A percentile compares a stretch with the other conserved stretches of the same genome.
phyloP scores from a whole-genome alignment of 176 grass and related monocot genomes.

The bread wheat (Triticum aestivum) region DNA sequence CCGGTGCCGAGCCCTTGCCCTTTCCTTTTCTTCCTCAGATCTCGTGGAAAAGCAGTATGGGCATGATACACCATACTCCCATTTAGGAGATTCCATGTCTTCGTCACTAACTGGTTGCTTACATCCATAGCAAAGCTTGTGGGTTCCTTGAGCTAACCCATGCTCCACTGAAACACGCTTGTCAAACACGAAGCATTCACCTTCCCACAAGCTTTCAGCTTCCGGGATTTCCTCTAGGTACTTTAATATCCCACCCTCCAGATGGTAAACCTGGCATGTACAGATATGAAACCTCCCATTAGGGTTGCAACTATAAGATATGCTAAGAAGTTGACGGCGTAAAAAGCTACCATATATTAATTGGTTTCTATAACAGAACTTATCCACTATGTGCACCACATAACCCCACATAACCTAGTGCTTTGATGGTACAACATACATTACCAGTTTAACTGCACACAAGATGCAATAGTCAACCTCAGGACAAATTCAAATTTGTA shows the following conservation, averaged over 20 bases:
- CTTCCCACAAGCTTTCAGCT: slow-evolving; percentile 81
- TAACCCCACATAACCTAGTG: neutral
- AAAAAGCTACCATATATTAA: neutral
- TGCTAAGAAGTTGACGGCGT: neutral
- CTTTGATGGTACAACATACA: neutral
- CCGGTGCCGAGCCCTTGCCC: slow-evolving; percentile 73
- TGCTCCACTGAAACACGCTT: slow-evolving; percentile 94
- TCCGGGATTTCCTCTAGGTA: slow-evolving; percentile 89
- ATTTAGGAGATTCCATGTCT: slow-evolving; percentile 83
- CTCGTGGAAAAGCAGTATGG: slow-evolving; percentile 75
- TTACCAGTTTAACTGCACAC: neutral
- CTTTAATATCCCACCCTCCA: slow-evolving; percentile 94
- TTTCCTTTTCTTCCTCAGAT: slow-evolving; percentile 75
- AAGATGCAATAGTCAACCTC: neutral
- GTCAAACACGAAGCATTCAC: slow-evolving; percentile 97
- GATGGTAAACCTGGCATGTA: slow-evolving; percentile 74
- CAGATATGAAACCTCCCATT: slow-evolving; percentile 1
- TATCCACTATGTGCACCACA: neutral
- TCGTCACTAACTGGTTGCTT: slow-evolving; percentile 81
- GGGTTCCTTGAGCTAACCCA: slow-evolving; percentile 75
- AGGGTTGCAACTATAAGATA: neutral
- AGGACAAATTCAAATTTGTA: neutral
- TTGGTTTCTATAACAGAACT: neutral
- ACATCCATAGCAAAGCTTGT: slow-evolving; percentile 96
- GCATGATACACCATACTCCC: slow-evolving; percentile 87